Evolutionary conservation across 306 rosid genomes (phyloP), one percentile per base, ranked within the genome.

Genomic region (Citrullus colocynthis): DNA sequence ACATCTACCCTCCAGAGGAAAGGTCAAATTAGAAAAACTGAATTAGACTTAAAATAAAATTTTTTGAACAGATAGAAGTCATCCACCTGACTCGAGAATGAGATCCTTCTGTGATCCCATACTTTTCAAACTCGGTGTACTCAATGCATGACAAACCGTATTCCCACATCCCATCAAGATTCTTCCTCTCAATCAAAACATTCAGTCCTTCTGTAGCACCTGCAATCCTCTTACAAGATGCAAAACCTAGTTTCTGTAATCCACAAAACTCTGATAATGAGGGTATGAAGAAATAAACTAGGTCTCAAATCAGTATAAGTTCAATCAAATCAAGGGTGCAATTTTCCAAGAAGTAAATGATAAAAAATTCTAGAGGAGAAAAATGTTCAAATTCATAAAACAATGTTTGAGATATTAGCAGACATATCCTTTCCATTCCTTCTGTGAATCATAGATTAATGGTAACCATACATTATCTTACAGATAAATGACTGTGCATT

Each of bases 151-250:
- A 89, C 78, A 95, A 80, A 34, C 97, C 98, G 78, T 95, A 95
- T 48, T 88, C 88, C 96, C 97, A 92, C 80, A 85, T 87, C 74
- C 98, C 99, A 83, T 95, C 83, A 75, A 80, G 85, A 67, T 74
- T 81, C 87, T 85, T 91, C 89, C 86, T 95, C 89, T 92, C 97
- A 80, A 88, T 83, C 62, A 95, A 89, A 64, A 90, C 99, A 86
- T 95, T 90, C 71, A 95, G 80, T 85, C 99, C 99, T 83, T 95
- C 99, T 67, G 99, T 91, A 74, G 99, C 99, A 45, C 97, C 92
- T 24, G 79, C 70, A 81, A 70, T 86, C 84, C 93, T 85, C 89
- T 91, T 84, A 78, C 97, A 92, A 41, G 99, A 92, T 83, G 99
- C 99, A 61, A 92, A 95, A 62, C 99, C 99, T 80, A 95, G 82